Percentiles rank a stretch among this genome's conserved stretches.
Evolutionary conservation across 2,329 filamentous ascomycete genomes (phyloP).

Genomic region (Sporothrix phasma): DNA sequence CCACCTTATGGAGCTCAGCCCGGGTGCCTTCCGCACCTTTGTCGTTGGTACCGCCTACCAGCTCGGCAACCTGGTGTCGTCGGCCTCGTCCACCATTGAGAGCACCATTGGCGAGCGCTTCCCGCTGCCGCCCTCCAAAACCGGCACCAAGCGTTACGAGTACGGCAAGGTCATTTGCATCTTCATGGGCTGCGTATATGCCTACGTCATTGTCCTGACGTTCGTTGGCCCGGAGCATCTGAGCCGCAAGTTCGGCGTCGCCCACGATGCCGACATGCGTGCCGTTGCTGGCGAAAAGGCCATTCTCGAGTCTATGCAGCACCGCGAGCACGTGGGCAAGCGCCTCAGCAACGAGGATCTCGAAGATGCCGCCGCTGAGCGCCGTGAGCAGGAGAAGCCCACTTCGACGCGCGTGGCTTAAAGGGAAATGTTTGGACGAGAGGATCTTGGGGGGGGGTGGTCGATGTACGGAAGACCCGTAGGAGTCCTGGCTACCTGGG

Average conservation of each 20-base stretch:
- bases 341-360: constrained; percentile 19
- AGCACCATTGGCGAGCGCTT: constrained; percentile 65
- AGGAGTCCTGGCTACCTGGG: too few relatives aligned
- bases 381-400: not conserved
- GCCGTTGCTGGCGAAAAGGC: constrained; percentile 35
- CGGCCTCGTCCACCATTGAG: constrained; percentile 65
- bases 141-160: constrained; percentile 44
- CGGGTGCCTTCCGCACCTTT: constrained; percentile 62
- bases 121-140: constrained; percentile 51
- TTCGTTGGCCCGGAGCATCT: constrained; percentile 51
- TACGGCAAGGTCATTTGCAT: constrained; percentile 83
- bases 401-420: not conserved
- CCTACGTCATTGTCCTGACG: constrained; percentile 50
- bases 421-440: not conserved
- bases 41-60: constrained; percentile 67
- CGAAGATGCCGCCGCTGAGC: constrained; percentile 16
- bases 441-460: not conserved
- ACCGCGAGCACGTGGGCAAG: constrained; percentile 20
- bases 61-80: constrained; percentile 64
- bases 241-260: constrained; percentile 40
- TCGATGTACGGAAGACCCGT: too few relatives aligned
- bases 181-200: constrained; percentile 79
- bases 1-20: constrained; percentile 67
- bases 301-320: constrained; percentile 21
- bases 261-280: constrained; percentile 38